Percentiles rank a stretch among this genome's conserved stretches.
Conservation (phyloP, 805 yeast genomes). For the Candida parachauliodes region DNA sequence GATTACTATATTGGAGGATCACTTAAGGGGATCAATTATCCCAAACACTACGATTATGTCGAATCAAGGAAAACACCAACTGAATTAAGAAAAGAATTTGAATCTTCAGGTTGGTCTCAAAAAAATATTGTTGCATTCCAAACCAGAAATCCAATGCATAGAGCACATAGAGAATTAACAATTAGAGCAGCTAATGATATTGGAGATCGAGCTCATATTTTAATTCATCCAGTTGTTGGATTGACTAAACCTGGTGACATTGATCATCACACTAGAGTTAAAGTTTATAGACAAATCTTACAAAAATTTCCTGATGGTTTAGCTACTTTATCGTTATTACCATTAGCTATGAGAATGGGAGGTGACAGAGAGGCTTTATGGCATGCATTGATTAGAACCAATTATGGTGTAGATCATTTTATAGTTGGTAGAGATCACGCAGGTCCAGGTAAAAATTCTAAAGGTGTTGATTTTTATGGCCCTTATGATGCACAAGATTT, state of each 20-base stretch:
- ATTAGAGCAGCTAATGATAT: conserved; percentile 95
- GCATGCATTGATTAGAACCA: conserved; percentile 96
- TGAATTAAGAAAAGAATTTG: conserved; percentile 82
- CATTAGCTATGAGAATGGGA: conserved; percentile 98
- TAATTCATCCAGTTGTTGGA: conserved; percentile 97
- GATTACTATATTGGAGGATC: conserved; percentile 87
- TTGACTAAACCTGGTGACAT: conserved; percentile 96
- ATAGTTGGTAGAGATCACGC: conserved; percentile 98
- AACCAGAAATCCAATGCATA: conserved; percentile 97
- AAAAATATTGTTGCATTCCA: conserved; percentile 86
- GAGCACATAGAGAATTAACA: conserved; percentile 95
- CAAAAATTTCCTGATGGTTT: conserved; percentile 92
- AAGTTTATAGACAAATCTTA: conserved; percentile 88
- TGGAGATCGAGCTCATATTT: conserved; percentile 67
- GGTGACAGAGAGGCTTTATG: conserved; percentile 98
- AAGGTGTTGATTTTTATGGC: conserved; percentile 92
- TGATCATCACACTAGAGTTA: conserved; percentile 95
- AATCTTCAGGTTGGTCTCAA: conserved; percentile 75
- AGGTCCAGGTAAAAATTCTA: conserved; percentile 86
- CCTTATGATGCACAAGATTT: conserved; percentile 95
- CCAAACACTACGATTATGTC: conserved; percentile 87
- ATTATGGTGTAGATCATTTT: conserved; percentile 95
- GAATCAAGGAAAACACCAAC: conserved; percentile 87
- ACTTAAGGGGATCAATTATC: conserved; percentile 76
- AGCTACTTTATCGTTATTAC: conserved; percentile 83